Percentiles rank a stretch among this genome's conserved stretches.
Evolutionary conservation across 2,329 filamentous ascomycete genomes (phyloP).

Genomic region (Cercospora nicotianae): DNA sequence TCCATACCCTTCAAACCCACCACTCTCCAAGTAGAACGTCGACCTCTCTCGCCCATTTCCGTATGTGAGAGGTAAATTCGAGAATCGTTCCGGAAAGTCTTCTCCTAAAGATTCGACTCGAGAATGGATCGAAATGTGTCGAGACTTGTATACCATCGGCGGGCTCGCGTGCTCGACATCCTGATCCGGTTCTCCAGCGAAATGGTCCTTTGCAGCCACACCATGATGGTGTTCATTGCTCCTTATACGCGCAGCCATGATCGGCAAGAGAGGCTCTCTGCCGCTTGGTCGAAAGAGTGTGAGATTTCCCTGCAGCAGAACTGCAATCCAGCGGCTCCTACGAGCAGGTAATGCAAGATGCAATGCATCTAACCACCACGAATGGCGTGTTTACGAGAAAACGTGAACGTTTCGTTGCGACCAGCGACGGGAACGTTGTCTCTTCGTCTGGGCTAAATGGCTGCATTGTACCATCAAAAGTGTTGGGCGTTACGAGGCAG

Average conservation of each 20-base stretch:
- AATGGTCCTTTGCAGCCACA: neutral
- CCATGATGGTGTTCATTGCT: neutral
- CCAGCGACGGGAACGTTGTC: neutral
- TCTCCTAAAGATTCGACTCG: slow-evolving; percentile 32
- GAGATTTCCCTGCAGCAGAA: neutral
- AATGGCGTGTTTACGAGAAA: neutral
- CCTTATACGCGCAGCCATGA: neutral
- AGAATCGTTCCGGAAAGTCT: slow-evolving; percentile 22
- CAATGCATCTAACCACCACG: neutral
- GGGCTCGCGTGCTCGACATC: neutral
- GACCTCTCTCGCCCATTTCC: slow-evolving; percentile 25
- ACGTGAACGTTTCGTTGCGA: neutral
- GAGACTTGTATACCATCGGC: slow-evolving; percentile 32
- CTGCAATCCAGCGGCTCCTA: neutral
- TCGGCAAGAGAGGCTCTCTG: neutral
- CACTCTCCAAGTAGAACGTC: slow-evolving; percentile 25
- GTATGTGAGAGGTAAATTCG: slow-evolving; percentile 33
- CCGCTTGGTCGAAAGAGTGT: neutral
- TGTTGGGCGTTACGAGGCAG: neutral
- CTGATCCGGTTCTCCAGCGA: neutral
- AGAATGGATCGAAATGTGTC: slow-evolving; percentile 38
- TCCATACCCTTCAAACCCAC: neutral
- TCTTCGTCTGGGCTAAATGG: neutral
- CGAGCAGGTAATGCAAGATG: neutral
- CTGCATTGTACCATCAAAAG: neutral